Conservation (phyloP, 257 asterid genomes). For the Solanum chiquidenum region DNA sequence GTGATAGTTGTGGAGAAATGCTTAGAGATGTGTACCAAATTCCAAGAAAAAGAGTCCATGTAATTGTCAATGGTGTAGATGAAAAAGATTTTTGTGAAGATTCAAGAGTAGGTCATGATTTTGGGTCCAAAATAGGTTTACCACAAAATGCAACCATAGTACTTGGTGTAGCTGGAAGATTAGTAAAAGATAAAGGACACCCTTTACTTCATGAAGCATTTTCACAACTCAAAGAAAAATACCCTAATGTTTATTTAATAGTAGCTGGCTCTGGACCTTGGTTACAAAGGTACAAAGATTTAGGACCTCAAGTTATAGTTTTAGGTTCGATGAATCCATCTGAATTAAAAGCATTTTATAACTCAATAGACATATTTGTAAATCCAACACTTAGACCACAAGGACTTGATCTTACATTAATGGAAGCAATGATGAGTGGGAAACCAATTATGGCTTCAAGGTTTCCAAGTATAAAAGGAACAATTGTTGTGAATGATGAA, state of each 20-base stretch:
- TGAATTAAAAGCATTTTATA: constrained; percentile 51
- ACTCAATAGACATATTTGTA: constrained; percentile 70
- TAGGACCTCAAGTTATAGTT: constrained; percentile 58
- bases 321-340: constrained; percentile 63
- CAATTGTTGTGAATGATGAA: constrained; percentile 60
- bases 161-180: constrained; percentile 82
- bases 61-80: constrained; percentile 71
- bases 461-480: constrained; percentile 85
- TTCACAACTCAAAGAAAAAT: constrained; percentile 32
- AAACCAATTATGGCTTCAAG: constrained; percentile 89
- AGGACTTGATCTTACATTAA: constrained; percentile 82
- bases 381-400: constrained; percentile 94
- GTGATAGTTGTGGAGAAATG: constrained; percentile 92
- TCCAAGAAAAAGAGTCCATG: constrained; percentile 63
- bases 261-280: constrained; percentile 98
- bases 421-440: constrained; percentile 97
- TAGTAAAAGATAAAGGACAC: constrained; percentile 91
- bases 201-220: constrained; percentile 74
- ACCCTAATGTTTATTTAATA: constrained; percentile 42
- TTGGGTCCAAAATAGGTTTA: constrained; percentile 51
- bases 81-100: constrained; percentile 60
- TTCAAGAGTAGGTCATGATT: constrained; percentile 22
- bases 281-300: constrained; percentile 53
- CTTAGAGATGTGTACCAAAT: constrained; percentile 81
- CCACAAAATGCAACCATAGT: constrained; percentile 62